A percentile compares a stretch with the other conserved stretches of the same genome.
Evolutionary conservation across 805 yeast genomes (phyloP).

Genomic region (Yarrowia porcina): DNA sequence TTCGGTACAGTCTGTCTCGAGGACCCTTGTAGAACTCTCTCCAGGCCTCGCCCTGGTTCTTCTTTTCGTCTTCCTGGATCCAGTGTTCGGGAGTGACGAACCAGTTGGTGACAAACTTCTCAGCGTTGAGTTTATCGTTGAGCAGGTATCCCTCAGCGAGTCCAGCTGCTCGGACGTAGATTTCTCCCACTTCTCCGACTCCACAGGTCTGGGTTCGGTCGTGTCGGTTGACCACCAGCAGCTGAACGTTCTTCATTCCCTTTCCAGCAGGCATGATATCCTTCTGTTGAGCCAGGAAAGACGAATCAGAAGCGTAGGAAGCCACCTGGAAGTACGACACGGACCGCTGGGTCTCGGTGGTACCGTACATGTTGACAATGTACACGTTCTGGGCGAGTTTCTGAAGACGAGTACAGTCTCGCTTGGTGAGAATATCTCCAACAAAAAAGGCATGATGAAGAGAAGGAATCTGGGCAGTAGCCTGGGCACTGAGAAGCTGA

Average conservation of each 20-base stretch:
- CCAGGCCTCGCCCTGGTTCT: conserved; percentile 53
- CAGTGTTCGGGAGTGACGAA: conserved; percentile 67
- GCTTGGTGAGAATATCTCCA: conserved; percentile 94
- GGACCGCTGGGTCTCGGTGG: conserved; percentile 98
- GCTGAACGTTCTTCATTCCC: conserved; percentile 95
- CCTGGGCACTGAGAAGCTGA: conserved; percentile 92
- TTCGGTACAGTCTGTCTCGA: conserved; percentile 91
- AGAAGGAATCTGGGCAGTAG: conserved; percentile 76
- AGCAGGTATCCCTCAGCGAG: conserved; percentile 94
- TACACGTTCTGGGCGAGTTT: conserved; percentile 82
- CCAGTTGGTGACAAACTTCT: conserved; percentile 92
- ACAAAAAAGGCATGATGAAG: conserved; percentile 97
- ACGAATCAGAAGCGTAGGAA: conserved; percentile 62
- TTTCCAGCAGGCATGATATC: conserved; percentile 98
- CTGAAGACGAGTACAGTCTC: conserved; percentile 93
- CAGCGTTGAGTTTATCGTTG: conserved; percentile 79
- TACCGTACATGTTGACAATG: conserved; percentile 98
- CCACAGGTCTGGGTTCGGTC: conserved; percentile 91
- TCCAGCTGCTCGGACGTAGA: conserved; percentile 97
- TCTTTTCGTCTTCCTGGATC: conserved; percentile 51
- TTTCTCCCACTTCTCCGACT: conserved; percentile 98
- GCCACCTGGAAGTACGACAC: conserved; percentile 91
- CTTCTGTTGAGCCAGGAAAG: conserved; percentile 76
- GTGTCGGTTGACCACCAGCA: conserved; percentile 86
- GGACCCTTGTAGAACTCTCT: conserved; percentile 86